A percentile compares a stretch with the other conserved stretches of the same genome.
phyloP scores from a whole-genome alignment of 805 yeast species.

The Suhomyces kilbournensis region DNA sequence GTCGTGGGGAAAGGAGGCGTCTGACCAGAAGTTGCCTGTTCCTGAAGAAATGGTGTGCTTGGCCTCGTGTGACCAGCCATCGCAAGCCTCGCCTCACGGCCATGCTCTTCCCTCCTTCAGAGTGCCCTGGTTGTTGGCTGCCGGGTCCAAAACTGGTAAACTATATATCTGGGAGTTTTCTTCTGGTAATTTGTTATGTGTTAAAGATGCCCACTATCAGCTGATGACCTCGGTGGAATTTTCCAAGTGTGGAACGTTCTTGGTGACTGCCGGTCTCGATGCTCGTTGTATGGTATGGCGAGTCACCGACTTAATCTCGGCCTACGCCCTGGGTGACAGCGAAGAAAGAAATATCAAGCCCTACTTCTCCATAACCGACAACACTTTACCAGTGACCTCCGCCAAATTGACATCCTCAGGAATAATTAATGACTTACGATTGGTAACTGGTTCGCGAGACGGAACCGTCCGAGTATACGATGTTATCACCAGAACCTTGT shows the following conservation, averaged over 20 bases:
- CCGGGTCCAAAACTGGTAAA: slow-evolving; percentile 73
- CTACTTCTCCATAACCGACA: slow-evolving; percentile 56
- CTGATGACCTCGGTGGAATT: slow-evolving; percentile 58
- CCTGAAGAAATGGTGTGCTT: slow-evolving; percentile 75
- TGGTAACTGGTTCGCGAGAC: slow-evolving; percentile 72
- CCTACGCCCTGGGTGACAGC: slow-evolving; percentile 19
- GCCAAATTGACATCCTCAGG: slow-evolving; percentile 50
- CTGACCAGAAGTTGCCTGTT: slow-evolving; percentile 76
- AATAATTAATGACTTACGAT: slow-evolving; percentile 52
- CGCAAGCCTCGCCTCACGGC: slow-evolving; percentile 13
- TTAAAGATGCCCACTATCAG: slow-evolving; percentile 84
- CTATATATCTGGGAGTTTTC: slow-evolving; percentile 81
- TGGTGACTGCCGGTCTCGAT: slow-evolving; percentile 79
- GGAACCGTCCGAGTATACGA: slow-evolving; percentile 73
- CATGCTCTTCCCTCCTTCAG: slow-evolving; percentile 40
- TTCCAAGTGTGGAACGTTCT: slow-evolving; percentile 56
- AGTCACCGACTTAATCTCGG: slow-evolving; percentile 53
- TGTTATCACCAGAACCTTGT: slow-evolving; percentile 41
- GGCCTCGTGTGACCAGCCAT: slow-evolving; percentile 38
- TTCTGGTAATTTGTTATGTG: slow-evolving; percentile 71
- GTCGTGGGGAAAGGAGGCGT: slow-evolving; percentile 64
- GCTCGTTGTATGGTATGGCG: slow-evolving; percentile 77
- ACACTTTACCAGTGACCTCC: slow-evolving; percentile 52
- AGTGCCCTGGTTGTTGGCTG: slow-evolving; percentile 65
- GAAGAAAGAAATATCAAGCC: slow-evolving; percentile 48